phyloP scores from a whole-genome alignment of 2,329 filamentous ascomycete species.

The Calonectria honghensis region DNA sequence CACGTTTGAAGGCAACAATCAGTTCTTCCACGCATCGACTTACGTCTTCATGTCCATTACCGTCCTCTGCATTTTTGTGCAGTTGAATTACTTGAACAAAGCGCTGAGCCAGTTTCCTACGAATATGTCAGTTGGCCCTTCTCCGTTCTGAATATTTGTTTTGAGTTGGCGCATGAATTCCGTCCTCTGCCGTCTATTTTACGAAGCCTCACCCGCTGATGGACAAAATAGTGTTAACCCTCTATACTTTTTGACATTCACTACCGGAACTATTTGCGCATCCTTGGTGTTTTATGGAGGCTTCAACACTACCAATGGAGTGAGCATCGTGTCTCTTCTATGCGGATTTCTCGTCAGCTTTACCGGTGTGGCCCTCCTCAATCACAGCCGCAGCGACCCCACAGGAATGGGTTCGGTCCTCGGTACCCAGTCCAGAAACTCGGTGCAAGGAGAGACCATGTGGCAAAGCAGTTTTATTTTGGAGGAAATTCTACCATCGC shows the following conservation, averaged over 20 bases:
- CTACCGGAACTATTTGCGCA: constrained; percentile 6
- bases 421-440: no score
- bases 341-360: constrained; percentile 8
- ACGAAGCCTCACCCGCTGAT: neutral
- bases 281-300: constrained; percentile 9
- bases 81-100: constrained; percentile 35
- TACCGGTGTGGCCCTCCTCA: constrained; percentile 2
- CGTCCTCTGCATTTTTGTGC: constrained; percentile 21
- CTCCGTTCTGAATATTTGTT: neutral
- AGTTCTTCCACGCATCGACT: constrained; percentile 27
- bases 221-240: constrained; percentile 11
- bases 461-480: neutral
- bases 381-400: neutral
- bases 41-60: constrained; percentile 22
- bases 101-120: constrained; percentile 21
- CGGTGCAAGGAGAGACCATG: neutral
- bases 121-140: constrained; percentile 7
- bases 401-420: no score
- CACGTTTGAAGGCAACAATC: constrained; percentile 28
- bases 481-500: neutral
- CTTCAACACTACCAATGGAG: neutral
- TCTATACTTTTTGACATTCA: constrained; percentile 8
- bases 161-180: neutral
- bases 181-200: no score
- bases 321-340: neutral